Evolutionary conservation across 1,284 basidiomycete species (phyloP).

Genomic region (Cryptococcus amylolentus): DNA sequence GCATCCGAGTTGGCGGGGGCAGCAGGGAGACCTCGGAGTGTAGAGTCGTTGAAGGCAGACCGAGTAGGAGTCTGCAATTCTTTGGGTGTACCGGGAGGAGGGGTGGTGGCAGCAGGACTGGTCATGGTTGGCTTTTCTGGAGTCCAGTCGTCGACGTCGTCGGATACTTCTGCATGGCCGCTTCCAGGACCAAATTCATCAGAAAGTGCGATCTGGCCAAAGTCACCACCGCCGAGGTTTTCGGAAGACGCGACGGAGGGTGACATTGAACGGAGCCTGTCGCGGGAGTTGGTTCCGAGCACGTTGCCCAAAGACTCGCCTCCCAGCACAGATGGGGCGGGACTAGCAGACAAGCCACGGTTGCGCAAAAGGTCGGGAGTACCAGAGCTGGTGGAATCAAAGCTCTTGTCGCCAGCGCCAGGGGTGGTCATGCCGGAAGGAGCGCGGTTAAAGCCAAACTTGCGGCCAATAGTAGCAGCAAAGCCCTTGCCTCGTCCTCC

Average conservation of each 20-base stretch:
- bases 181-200: slow-evolving; percentile 37
- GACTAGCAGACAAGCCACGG: slow-evolving; percentile 17
- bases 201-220: slow-evolving; percentile 30
- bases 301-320: slow-evolving; percentile 22
- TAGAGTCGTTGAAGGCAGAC: slow-evolving; percentile 14
- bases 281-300: slow-evolving; percentile 13
- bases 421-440: slow-evolving; percentile 21
- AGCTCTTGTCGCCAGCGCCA: slow-evolving; percentile 36
- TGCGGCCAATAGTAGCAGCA: slow-evolving; percentile 34
- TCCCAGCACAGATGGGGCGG: slow-evolving; percentile 10
- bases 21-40: slow-evolving; percentile 6
- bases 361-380: slow-evolving; percentile 44
- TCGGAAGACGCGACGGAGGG: slow-evolving; percentile 7
- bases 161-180: slow-evolving; percentile 13
- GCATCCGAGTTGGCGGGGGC: slow-evolving; percentile 6
- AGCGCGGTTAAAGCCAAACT: slow-evolving; percentile 38
- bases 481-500: slow-evolving; percentile 36
- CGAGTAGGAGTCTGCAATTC: slow-evolving; percentile 21
- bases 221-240: slow-evolving; percentile 15
- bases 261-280: slow-evolving; percentile 8
- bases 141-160: slow-evolving; percentile 36
- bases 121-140: slow-evolving; percentile 13
- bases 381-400: slow-evolving; percentile 38
- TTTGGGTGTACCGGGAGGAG: slow-evolving; percentile 7
- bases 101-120: slow-evolving; percentile 1